Base-by-base conservation (phyloP, 768 basidiomycete genomes). In the Macrolepiota dolichaula region DNA sequence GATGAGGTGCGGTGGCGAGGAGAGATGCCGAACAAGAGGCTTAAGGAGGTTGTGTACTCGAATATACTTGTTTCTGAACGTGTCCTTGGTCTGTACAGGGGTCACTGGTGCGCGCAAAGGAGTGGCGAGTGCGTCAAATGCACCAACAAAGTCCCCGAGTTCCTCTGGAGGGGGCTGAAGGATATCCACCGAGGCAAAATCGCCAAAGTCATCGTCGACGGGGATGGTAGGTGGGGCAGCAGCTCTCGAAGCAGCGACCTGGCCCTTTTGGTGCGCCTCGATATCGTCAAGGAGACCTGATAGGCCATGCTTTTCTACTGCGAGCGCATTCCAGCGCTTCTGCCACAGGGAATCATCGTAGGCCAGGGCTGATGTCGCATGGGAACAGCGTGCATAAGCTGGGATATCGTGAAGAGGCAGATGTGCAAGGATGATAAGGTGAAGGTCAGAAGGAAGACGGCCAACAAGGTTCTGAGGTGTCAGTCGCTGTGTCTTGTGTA, bases 161-260 rank as follows among this genome's bases (percentile, higher is more conserved):
- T 82, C 81, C 6, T 75, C 81, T 10, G 66, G 56, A 3, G 72
- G 68, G 35, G 66, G 63, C 51, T 64, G 61, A 42, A 75, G 66
- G 4, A 72, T 66, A 46, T 78, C 75, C 4, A 81, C 80, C 0
- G 80, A 76, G 1, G 89, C 82, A 69, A 94, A 93, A 69, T 95
- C 94, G 3, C 94, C 95, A 73, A 96, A 96, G 25, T 94, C 93
- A 66, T 96, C 92, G 62, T 93, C 89, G 15, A 87, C 85, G 10
- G 80, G 67, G 29, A 89, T 81, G 1, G 83, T 85, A 1, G 90
- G 84, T 17, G 89, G 86, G 11, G 79, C 81, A 15, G 73, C 76
- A 0, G 79, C 75, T 50, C 79, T 74, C 13, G 74, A 70, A 5
- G 70, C 69, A 5, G 67, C 74, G 1, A 71, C 68, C 63, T 77